These are phyloP conservation scores for Lonicera japonica DNA, from an alignment of 129 eudicot species.

Conservation along the genomic window DNA sequence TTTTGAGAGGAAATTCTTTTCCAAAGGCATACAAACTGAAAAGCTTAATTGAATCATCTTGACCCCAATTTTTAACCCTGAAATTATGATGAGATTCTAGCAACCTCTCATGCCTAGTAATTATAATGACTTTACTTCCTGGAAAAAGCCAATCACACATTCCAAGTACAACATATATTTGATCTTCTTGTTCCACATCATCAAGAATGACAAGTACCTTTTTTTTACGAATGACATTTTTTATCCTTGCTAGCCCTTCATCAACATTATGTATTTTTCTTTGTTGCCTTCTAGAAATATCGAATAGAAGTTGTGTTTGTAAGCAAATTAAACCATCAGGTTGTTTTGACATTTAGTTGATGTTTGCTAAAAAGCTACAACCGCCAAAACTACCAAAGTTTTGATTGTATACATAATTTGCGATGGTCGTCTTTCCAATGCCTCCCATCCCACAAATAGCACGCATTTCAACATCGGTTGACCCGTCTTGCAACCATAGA, in stretches of 20 bases:
- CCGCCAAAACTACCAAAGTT: too few relatives aligned
- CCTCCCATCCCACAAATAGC: too few relatives aligned
- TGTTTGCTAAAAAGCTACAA: too few relatives aligned
- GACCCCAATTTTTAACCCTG: not conserved
- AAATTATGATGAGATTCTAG: not conserved
- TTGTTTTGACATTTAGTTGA: too few relatives aligned
- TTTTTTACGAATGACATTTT: not conserved
- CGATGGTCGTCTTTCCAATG: too few relatives aligned
- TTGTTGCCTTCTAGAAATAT: not conserved
- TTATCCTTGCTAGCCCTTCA: not conserved
- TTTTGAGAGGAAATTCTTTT: not conserved
- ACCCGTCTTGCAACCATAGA: not conserved
- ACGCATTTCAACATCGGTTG: not conserved
- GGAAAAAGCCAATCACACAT: slow-evolving; percentile 7
- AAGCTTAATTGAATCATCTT: not conserved
- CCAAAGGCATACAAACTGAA: slow-evolving; percentile 20
- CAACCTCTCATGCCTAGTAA: not conserved
- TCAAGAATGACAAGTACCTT: not conserved
- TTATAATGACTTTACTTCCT: slow-evolving; percentile 14
- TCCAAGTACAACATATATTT: slow-evolving; percentile 1
- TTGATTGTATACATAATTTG: too few relatives aligned
- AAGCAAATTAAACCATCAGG: too few relatives aligned
- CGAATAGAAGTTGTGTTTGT: slow-evolving; percentile 8
- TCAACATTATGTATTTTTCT: not conserved
- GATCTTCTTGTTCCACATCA: slow-evolving; percentile 7